Evolutionary conservation across 257 asterid species (phyloP), one percentile per base, ranked within the genome.

Genomic region (Fraxinus excelsior): DNA sequence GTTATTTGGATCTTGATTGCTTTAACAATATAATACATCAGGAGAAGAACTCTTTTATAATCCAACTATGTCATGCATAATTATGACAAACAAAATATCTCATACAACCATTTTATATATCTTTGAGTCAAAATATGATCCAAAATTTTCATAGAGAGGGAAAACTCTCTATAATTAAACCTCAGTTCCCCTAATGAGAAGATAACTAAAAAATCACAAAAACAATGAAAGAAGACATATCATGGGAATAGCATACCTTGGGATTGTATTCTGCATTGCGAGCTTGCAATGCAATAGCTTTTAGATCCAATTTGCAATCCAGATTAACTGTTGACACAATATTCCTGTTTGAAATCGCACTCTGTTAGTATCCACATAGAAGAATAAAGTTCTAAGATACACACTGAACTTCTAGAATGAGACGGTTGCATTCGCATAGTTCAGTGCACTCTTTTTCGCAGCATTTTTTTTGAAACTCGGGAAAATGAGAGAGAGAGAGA

Each of bases 201-300:
- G 53, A 76, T 21, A 9, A 64, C 53, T 42, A 28, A 42, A 46
- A 75, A 46, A 12, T 65, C 13, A 44, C 28, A 42, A 49, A 38
- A 42, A 75, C 53, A 46, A n/a, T 42, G 31, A 29, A 28, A 42
- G 65, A 38, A 42, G 79, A 65, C 44, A 23, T 26, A 44, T 21
- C 46, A 28, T 38, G 46, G 42, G 73, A 65, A 49, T 35, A 76
- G 16, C 49, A 79, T 67, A 77, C 77, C 71, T 72, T 78, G 1
- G 79, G 82, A 44, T 65, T 72, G 68, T 72, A 40, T 56, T 79
- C 76, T 72, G 78, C 78, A 83, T 76, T 80, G 51, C 82, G 78
- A 46, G 82, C 82, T 31, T 79, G 82, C 18, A 79, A 49, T 7
- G 82, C 78, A 74, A 79, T 79, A 56, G 78, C 82, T 68, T 79